These are phyloP conservation scores for Ophiostoma perfectum DNA, from an alignment of 2,329 filamentous ascomycete species.

Conservation along the genomic window DNA sequence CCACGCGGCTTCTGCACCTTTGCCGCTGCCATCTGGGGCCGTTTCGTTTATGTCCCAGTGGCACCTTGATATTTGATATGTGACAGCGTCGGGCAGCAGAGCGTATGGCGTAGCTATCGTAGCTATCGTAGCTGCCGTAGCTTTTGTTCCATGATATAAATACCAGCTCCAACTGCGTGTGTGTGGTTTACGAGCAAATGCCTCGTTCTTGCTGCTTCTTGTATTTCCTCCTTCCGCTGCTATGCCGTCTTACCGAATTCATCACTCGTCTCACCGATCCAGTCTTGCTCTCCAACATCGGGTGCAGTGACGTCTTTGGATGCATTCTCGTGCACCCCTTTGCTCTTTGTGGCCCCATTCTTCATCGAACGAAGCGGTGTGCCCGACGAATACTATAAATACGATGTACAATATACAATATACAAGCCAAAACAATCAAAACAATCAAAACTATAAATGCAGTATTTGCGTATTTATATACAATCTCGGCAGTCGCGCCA, in stretches of 20 bases:
- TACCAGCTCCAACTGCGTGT: not conserved
- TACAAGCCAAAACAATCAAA: not conserved
- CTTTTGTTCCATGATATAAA: not conserved
- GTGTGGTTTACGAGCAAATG: not conserved
- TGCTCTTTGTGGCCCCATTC: constrained; percentile 5
- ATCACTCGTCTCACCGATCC: not conserved
- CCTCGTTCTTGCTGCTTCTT: not conserved
- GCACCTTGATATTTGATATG: constrained; percentile 5
- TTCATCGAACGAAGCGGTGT: constrained; percentile 7
- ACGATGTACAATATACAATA: too few relatives aligned
- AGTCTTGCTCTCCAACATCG: not conserved
- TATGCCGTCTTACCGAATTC: not conserved
- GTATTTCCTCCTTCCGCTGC: not conserved
- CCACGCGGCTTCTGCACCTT: constrained; percentile 10
- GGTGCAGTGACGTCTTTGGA: not conserved
- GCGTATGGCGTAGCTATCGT: too few relatives aligned
- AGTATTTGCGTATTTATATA: too few relatives aligned
- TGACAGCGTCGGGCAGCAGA: constrained; percentile 4
- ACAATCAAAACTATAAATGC: too few relatives aligned
- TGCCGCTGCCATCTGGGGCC: not conserved
- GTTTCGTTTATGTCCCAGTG: not conserved
- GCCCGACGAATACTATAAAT: not conserved
- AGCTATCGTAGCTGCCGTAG: not conserved
- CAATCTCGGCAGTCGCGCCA: constrained; percentile 11
- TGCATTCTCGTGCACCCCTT: not conserved